These are phyloP conservation scores for Patellaria atrata DNA, from an alignment of 495 filamentous ascomycete genomes.

Conservation along the genomic window DNA sequence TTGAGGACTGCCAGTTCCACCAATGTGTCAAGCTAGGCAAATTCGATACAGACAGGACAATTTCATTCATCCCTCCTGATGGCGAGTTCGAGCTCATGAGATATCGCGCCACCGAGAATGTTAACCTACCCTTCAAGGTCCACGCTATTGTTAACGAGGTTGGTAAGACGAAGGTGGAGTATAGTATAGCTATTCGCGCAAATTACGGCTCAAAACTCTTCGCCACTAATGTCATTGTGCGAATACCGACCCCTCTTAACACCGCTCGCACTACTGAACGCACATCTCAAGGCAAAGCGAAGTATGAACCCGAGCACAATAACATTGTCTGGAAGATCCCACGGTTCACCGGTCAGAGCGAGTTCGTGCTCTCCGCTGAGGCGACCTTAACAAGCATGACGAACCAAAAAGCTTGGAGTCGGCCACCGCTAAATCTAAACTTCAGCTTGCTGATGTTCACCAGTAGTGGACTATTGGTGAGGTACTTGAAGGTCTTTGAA, in stretches of 20 bases:
- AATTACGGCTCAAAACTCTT: constrained; percentile 96
- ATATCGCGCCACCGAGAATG: constrained; percentile 98
- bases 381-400: constrained; percentile 92
- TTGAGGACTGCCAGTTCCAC: constrained; percentile 98
- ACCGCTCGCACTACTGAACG: constrained; percentile 90
- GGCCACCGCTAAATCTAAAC: constrained; percentile 79
- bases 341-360: constrained; percentile 86
- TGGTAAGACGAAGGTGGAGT: constrained; percentile 95
- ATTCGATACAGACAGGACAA: constrained; percentile 95
- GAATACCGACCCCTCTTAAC: constrained; percentile 92
- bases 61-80: constrained; percentile 94
- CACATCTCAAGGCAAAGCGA: constrained; percentile 87
- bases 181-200: constrained; percentile 91
- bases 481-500: constrained; percentile 98
- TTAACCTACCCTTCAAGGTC: constrained; percentile 97
- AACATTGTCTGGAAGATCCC: constrained; percentile 99
- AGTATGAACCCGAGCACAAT: constrained; percentile 96
- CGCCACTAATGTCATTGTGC: constrained; percentile 91
- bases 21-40: constrained; percentile 97
- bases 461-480: constrained; percentile 74
- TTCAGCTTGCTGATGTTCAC: constrained; percentile 98
- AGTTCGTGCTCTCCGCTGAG: constrained; percentile 89
- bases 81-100: constrained; percentile 99
- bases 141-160: constrained; percentile 97
- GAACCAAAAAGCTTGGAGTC: constrained; percentile 93